Conservation (phyloP, 345 rosid species). For the Hibiscus syriacus region DNA sequence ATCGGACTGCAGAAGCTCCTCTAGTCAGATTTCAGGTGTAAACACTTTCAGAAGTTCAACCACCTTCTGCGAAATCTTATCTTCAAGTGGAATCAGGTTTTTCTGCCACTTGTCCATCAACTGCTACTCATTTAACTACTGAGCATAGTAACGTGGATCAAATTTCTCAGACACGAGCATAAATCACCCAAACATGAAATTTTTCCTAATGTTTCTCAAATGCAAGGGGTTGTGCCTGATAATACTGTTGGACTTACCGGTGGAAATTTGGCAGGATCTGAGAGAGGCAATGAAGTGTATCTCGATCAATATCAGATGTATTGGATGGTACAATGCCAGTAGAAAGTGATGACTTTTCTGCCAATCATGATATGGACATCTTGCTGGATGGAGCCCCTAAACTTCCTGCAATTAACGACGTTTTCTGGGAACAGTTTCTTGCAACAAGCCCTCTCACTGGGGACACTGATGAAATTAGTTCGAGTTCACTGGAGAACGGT, state of each 20-base stretch:
- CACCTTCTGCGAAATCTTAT: constrained; percentile 30
- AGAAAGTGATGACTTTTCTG: constrained; percentile 33
- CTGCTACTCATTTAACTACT: constrained; percentile 9
- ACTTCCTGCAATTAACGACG: constrained; percentile 51
- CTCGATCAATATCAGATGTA: constrained; percentile 34
- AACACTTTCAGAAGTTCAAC: constrained; percentile 40
- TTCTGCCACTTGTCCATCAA: constrained; percentile 19
- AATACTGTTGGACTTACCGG: constrained; percentile 29
- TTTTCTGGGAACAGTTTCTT: constrained; percentile 70
- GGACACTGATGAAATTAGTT: constrained; percentile 43
- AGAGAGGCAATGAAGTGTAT: constrained; percentile 20
- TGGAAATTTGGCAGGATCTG: constrained; percentile 30
- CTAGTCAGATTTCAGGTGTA: constrained; percentile 30
- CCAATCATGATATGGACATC: constrained; percentile 34
- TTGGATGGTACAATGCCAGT: constrained; percentile 27
- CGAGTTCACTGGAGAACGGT: constrained; percentile 35
- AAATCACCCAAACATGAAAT: constrained; percentile 18
- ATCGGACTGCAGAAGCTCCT: constrained; percentile 30
- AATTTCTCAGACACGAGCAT: constrained; percentile 7
- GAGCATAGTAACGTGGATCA: constrained; percentile 17
- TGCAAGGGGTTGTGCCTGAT: constrained; percentile 31
- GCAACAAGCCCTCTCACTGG: constrained; percentile 36
- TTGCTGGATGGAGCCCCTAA: constrained; percentile 38
- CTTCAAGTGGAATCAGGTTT: constrained; percentile 25
- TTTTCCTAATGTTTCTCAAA: constrained; percentile 26